These are phyloP conservation scores for Neolentinus lepideus DNA, from an alignment of 1,284 basidiomycete genomes.

Conservation along the genomic window DNA sequence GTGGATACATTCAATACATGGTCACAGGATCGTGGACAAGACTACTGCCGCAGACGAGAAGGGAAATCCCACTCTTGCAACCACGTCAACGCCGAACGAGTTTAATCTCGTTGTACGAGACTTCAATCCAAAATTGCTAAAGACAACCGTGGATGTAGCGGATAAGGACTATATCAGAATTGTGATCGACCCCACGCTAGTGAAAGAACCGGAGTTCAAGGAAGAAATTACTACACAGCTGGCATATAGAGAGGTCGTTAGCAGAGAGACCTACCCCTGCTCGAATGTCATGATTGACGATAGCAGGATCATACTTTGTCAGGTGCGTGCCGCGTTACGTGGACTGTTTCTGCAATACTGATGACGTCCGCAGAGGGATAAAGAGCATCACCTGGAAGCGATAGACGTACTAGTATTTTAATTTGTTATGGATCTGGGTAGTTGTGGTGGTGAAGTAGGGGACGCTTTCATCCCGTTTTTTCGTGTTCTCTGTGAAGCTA, in stretches of 20 bases:
- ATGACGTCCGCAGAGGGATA: neutral
- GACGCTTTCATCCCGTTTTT: too few relatives aligned
- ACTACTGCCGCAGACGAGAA: conserved; percentile 14
- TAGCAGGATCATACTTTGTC: conserved; percentile 35
- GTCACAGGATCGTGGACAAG: conserved; percentile 34
- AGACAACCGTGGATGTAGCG: neutral
- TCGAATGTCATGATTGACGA: conserved; percentile 53
- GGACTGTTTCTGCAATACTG: neutral
- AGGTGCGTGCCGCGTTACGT: conserved; percentile 22
- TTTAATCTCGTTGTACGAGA: conserved; percentile 32
- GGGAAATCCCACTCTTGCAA: conserved; percentile 2
- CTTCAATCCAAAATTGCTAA: conserved; percentile 29
- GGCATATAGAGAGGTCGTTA: conserved; percentile 42
- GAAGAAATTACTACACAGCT: conserved; percentile 35
- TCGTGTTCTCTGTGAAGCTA: too few relatives aligned
- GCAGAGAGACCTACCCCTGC: conserved; percentile 34
- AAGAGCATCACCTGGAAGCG: neutral
- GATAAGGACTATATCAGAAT: conserved; percentile 10
- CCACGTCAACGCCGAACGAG: neutral
- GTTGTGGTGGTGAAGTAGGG: neutral
- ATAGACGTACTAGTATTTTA: conserved; percentile 1
- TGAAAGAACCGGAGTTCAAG: conserved; percentile 31
- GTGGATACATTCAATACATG: conserved; percentile 48
- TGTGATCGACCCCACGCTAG: conserved; percentile 31
- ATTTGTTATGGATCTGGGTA: neutral